A percentile compares a stretch with the other conserved stretches of the same genome.
Evolutionary conservation across 2,329 filamentous ascomycete genomes (phyloP).

Genomic region (Pestalotiopsis fici): DNA sequence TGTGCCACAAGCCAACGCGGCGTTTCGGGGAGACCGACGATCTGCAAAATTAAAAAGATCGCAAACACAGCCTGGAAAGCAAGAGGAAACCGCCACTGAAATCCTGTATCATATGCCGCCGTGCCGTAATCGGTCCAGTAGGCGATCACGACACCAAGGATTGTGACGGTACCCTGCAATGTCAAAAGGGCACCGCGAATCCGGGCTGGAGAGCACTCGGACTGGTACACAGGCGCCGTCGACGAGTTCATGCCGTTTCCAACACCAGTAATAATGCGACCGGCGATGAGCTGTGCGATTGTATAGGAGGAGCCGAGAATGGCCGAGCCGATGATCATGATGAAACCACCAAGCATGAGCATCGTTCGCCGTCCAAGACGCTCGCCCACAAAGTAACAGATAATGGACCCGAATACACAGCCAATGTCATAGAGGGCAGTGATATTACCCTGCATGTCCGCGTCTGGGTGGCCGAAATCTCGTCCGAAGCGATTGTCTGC

Average conservation of each 20-base stretch:
- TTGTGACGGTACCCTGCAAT: conserved; percentile 47
- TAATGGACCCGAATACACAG: conserved; percentile 29
- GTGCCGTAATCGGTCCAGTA: conserved; percentile 30
- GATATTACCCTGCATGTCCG: conserved; percentile 37
- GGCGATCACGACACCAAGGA: conserved; percentile 46
- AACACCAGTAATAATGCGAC: conserved; percentile 45
- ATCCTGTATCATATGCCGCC: neutral
- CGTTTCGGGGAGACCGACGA: conserved; percentile 37
- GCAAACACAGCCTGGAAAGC: conserved; percentile 31
- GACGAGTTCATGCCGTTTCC: conserved; percentile 39
- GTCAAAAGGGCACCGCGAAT: conserved; percentile 51
- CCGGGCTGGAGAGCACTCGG: conserved; percentile 33
- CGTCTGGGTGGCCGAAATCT: conserved; percentile 36
- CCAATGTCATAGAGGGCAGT: conserved; percentile 35
- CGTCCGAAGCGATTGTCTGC: conserved; percentile 39
- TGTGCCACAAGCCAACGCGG: conserved; percentile 35
- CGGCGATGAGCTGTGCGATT: conserved; percentile 43
- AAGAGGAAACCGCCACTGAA: conserved; percentile 7
- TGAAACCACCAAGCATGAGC: conserved; percentile 39
- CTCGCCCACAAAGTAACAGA: conserved; percentile 37
- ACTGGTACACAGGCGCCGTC: conserved; percentile 39
- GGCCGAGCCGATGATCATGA: conserved; percentile 44
- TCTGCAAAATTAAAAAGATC: conserved; percentile 34
- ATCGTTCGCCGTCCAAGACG: conserved; percentile 40
- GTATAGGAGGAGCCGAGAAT: conserved; percentile 40